Conservation (phyloP, 495 filamentous ascomycete genomes). For the Hypoxylon rickii region DNA sequence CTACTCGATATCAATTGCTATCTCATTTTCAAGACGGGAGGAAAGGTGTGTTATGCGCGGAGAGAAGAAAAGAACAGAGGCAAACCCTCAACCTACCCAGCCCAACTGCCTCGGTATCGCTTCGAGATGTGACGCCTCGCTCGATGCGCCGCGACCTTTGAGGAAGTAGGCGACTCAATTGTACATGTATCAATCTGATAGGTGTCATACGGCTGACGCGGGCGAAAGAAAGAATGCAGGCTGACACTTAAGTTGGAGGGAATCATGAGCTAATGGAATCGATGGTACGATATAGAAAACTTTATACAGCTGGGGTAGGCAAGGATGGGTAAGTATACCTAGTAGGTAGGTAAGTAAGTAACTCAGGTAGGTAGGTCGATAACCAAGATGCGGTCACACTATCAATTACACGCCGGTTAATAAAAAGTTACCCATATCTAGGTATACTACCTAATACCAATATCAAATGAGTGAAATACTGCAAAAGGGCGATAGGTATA, state of each 20-base stretch:
- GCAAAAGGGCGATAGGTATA: too few species aligned
- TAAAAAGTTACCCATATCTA: neutral
- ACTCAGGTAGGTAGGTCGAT: neutral
- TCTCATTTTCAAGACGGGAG: too few species aligned
- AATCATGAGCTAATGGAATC: slow-evolving; percentile 2
- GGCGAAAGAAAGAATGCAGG: slow-evolving; percentile 13
- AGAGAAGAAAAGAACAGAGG: too few species aligned
- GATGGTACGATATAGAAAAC: slow-evolving; percentile 26
- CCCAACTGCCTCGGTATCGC: too few species aligned
- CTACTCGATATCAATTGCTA: too few species aligned
- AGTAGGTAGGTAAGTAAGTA: neutral
- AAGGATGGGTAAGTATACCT: too few species aligned
- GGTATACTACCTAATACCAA: neutral
- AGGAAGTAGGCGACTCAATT: neutral
- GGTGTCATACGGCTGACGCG: slow-evolving; percentile 11
- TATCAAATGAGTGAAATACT: too few species aligned
- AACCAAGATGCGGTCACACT: slow-evolving; percentile 18
- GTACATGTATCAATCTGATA: neutral
- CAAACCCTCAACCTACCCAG: neutral
- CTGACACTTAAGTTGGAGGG: slow-evolving; percentile 12
- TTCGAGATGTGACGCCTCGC: neutral
- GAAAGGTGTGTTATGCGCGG: too few species aligned
- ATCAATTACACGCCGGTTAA: slow-evolving; percentile 8
- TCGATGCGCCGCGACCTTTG: neutral
- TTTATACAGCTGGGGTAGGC: neutral